Evolutionary conservation across 306 rosid genomes (phyloP).

Genomic region (Pterocarpus santalinus): DNA sequence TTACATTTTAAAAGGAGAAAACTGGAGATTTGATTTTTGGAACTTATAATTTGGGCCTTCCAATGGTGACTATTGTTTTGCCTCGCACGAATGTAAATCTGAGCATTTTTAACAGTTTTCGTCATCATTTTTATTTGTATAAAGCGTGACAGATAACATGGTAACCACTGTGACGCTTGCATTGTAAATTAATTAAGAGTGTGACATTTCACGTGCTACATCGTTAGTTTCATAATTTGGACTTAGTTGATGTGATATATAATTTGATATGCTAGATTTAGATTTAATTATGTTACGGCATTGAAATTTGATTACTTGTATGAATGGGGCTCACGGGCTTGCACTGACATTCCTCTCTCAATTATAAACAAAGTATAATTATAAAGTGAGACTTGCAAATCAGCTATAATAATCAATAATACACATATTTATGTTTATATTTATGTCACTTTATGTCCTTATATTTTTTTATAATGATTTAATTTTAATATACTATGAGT

Average conservation of each 20-base stretch:
- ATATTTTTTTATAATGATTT: too few species aligned
- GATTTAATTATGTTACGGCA: background rate
- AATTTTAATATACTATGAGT: too few species aligned
- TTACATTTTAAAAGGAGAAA: background rate
- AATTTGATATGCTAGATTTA: constrained; percentile 12
- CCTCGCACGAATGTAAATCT: background rate
- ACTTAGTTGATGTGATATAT: background rate
- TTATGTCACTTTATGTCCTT: too few species aligned
- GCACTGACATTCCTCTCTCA: background rate
- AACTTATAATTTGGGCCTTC: background rate
- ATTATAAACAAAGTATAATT: background rate
- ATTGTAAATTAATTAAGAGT: background rate
- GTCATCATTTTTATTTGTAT: background rate
- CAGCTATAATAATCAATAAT: too few species aligned
- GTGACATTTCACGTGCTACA: background rate
- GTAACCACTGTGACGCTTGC: too few species aligned
- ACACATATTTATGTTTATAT: too few species aligned
- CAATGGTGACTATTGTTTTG: background rate
- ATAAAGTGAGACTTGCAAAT: background rate
- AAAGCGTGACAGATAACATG: too few species aligned
- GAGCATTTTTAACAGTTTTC: too few species aligned
- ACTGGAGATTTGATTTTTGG: background rate
- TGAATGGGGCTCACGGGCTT: constrained; percentile 9
- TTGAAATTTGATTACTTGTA: background rate
- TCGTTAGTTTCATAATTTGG: background rate